These are phyloP conservation scores for Talaromyces sp. DNA, from an alignment of 2,329 filamentous ascomycete genomes.

Conservation along the genomic window DNA sequence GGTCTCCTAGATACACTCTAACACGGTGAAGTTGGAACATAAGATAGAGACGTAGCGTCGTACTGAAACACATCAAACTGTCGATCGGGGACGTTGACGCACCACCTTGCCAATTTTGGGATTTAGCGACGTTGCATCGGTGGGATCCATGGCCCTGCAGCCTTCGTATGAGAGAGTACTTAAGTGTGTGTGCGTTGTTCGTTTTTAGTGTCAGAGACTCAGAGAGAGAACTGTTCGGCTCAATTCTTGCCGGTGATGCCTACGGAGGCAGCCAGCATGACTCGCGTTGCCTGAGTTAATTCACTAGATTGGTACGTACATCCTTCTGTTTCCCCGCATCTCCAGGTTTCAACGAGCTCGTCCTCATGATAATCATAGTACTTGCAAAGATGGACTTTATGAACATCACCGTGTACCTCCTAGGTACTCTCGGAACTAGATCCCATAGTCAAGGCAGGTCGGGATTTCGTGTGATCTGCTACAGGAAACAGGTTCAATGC, in stretches of 20 bases:
- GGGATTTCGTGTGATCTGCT: background rate
- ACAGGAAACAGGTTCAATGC: background rate
- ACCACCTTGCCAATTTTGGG: background rate
- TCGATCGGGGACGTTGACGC: background rate
- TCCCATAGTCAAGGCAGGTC: background rate
- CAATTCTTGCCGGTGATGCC: background rate
- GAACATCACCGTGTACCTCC: background rate
- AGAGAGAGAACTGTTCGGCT: background rate
- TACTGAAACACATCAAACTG: background rate
- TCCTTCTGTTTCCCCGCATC: background rate
- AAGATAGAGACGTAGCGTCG: conserved; percentile 1
- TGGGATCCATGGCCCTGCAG: background rate
- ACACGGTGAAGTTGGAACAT: background rate
- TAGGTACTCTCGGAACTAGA: background rate
- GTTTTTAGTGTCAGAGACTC: background rate
- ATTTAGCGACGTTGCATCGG: conserved; percentile 13
- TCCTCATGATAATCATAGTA: no score
- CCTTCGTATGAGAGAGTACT: background rate
- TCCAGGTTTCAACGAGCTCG: background rate
- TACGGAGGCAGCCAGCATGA: no score
- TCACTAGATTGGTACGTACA: background rate
- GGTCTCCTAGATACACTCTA: background rate
- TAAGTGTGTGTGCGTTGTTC: background rate
- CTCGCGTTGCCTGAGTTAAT: background rate
- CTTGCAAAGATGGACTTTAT: no score